Conservation (phyloP, 2,329 filamentous ascomycete species). For the Emmonsia crescens region DNA sequence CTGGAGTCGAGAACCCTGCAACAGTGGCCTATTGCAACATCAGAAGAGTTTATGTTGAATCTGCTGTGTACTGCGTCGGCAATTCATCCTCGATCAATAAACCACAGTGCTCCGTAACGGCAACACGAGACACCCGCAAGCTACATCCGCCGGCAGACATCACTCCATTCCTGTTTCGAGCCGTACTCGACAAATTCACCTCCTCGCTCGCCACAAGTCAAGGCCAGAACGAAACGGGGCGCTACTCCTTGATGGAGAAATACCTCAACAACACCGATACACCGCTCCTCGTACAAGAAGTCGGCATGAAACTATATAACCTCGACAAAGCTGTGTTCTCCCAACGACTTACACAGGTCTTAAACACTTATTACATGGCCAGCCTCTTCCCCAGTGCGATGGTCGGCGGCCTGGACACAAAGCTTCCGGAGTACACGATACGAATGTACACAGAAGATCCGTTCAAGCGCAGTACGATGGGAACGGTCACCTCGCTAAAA, state of each 20-base stretch:
- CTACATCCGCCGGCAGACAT: constrained; percentile 7
- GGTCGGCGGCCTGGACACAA: neutral
- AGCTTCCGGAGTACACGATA: neutral
- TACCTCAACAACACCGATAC: constrained; percentile 8
- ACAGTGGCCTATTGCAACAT: constrained; percentile 5
- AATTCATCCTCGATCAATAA: neutral
- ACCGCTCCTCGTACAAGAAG: constrained; percentile 1
- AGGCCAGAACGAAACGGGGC: neutral
- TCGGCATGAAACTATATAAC: neutral
- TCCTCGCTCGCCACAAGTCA: neutral
- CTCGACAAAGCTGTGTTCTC: constrained; percentile 3
- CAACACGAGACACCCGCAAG: constrained; percentile 4
- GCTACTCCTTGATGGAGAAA: neutral
- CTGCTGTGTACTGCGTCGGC: constrained; percentile 3
- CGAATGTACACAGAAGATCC: neutral
- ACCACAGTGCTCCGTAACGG: constrained; percentile 5
- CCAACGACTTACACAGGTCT: constrained; percentile 3
- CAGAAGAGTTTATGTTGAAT: constrained; percentile 9
- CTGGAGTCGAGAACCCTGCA: neutral
- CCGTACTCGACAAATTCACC: neutral
- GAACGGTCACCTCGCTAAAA: neutral
- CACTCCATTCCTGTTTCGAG: constrained; percentile 3
- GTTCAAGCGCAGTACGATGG: neutral
- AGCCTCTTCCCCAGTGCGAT: constrained; percentile 6
- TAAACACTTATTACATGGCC: constrained; percentile 9